Evolutionary conservation across 179 eudicot species (phyloP).

Genomic region (Sideroxylon spinosum): DNA sequence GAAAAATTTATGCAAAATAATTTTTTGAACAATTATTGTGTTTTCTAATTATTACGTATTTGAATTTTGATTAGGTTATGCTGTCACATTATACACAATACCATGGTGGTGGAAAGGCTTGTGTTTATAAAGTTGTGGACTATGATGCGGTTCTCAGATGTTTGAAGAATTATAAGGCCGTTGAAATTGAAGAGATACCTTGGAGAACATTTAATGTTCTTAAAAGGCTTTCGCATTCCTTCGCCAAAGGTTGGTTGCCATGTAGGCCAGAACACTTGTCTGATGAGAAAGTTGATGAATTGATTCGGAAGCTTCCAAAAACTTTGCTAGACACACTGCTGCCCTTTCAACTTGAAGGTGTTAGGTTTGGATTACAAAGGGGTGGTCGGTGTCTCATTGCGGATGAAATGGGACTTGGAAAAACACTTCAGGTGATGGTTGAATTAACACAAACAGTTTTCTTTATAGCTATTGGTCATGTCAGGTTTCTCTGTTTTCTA

Average conservation of each 20-base stretch:
- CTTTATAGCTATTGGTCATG: conserved; percentile 9
- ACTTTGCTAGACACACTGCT: conserved; percentile 50
- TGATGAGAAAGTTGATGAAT: conserved; percentile 74
- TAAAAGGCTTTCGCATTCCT: conserved; percentile 59
- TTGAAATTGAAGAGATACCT: conserved; percentile 85
- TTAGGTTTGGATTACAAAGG: conserved; percentile 78
- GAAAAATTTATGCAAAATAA: background rate
- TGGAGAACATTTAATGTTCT: conserved; percentile 83
- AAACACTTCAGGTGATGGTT: conserved; percentile 82
- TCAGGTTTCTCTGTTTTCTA: background rate
- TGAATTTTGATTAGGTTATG: conserved; percentile 43
- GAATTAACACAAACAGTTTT: background rate
- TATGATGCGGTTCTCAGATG: conserved; percentile 69
- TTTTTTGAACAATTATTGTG: background rate
- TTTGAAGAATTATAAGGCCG: conserved; percentile 55
- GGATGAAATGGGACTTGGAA: conserved; percentile 99
- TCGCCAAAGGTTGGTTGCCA: conserved; percentile 64
- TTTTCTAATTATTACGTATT: conserved; percentile 14
- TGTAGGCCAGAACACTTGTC: conserved; percentile 90
- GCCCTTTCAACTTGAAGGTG: conserved; percentile 89
- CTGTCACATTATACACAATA: conserved; percentile 73
- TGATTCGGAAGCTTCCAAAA: conserved; percentile 58
- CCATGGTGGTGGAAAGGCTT: conserved; percentile 67
- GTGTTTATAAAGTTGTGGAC: conserved; percentile 70
- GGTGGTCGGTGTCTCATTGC: conserved; percentile 98